These are phyloP conservation scores for Chaetomium olivaceum DNA, from an alignment of 2,329 filamentous ascomycete species.

Conservation along the genomic window DNA sequence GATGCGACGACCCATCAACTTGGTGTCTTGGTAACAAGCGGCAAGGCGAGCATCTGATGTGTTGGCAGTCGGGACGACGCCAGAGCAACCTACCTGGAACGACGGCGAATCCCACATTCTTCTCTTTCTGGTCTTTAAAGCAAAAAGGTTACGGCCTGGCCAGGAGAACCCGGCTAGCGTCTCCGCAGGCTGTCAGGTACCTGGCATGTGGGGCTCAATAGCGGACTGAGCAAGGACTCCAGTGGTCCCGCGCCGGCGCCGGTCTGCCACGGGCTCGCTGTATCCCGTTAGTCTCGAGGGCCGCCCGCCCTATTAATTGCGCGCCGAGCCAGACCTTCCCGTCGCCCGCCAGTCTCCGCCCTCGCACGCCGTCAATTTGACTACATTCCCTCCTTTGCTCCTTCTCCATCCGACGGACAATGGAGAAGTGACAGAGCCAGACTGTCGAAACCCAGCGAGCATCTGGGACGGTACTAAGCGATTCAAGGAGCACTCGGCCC, in stretches of 20 bases:
- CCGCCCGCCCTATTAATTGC: conserved; percentile 14
- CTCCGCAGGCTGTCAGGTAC: conserved; percentile 12
- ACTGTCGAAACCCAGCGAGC: conserved; percentile 9
- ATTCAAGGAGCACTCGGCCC: neutral
- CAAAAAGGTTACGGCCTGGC: neutral
- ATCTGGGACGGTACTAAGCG: neutral
- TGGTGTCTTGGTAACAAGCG: neutral
- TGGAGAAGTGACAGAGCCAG: neutral
- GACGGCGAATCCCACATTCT: neutral
- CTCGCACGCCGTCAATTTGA: neutral
- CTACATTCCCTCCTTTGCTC: neutral
- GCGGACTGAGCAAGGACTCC: conserved; percentile 14
- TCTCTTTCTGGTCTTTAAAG: neutral
- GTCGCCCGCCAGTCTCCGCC: conserved; percentile 5
- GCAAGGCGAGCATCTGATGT: neutral
- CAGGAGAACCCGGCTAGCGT: conserved; percentile 22
- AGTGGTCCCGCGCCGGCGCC: conserved; percentile 19
- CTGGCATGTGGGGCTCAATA: conserved; percentile 21
- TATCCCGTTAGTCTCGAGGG: conserved; percentile 17
- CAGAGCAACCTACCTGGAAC: neutral
- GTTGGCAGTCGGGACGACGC: conserved; percentile 2
- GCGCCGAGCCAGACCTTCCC: conserved; percentile 16
- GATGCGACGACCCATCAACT: neutral
- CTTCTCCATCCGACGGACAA: neutral
- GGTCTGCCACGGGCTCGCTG: conserved; percentile 8